Evolutionary conservation across 371 early-diverging fungal species (phyloP).

Genomic region (Rhizopus delemar): DNA sequence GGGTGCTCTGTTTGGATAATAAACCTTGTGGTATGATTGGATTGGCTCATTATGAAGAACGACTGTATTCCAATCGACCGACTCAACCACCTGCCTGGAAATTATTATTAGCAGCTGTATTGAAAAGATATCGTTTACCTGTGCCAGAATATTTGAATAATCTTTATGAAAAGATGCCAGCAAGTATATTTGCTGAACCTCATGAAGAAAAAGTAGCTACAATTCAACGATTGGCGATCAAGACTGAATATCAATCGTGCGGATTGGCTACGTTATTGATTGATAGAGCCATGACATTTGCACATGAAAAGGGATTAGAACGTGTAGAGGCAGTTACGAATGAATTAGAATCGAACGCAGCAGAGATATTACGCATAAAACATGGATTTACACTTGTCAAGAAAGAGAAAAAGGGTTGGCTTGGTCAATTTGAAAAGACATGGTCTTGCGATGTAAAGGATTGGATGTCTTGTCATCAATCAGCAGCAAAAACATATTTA

Average conservation of each 20-base stretch:
- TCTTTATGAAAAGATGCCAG: conserved; percentile 15
- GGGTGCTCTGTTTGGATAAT: conserved; percentile 46
- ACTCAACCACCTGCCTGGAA: conserved; percentile 28
- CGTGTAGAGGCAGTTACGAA: conserved; percentile 40
- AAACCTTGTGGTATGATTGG: conserved; percentile 44
- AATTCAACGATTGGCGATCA: conserved; percentile 36
- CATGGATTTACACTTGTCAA: conserved; percentile 45
- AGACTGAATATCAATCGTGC: conserved; percentile 38
- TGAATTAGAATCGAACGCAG: conserved; percentile 38
- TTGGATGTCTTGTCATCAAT: conserved; percentile 21
- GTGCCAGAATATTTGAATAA: conserved; percentile 21
- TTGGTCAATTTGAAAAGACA: conserved; percentile 38
- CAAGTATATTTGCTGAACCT: conserved; percentile 28
- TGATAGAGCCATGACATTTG: conserved; percentile 43
- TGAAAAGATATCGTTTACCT: conserved; percentile 22
- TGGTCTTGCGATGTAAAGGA: conserved; percentile 30
- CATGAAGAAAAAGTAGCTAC: conserved; percentile 37
- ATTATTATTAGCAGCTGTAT: conserved; percentile 17
- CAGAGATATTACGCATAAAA: conserved; percentile 28
- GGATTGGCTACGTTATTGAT: conserved; percentile 45
- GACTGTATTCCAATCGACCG: conserved; percentile 24
- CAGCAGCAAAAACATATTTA: conserved; percentile 20
- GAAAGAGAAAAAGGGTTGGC: conserved; percentile 37
- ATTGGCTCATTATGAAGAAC: conserved; percentile 29
- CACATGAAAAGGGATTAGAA: conserved; percentile 38